Base-by-base conservation (phyloP, 2,329 filamentous ascomycete genomes). In the Dactylellina leptospora region DNA sequence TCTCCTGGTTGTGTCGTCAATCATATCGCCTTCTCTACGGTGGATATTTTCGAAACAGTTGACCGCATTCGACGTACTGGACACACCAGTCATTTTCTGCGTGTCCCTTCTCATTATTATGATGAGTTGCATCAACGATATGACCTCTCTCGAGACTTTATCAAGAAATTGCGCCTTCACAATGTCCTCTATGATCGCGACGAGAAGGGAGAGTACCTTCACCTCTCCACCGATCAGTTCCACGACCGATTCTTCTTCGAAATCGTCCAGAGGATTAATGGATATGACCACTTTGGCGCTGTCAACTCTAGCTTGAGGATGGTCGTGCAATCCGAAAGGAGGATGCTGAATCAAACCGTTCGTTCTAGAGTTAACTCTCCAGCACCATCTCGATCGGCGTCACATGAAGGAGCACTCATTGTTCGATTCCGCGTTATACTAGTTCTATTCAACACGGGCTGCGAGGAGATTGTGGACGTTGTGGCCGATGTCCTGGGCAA, bases 401-500 rank as follows among this genome's bases (percentile, higher is more conserved):
- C 68, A 9, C 69, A 74, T 28, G 60, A 68, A 45, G 68, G 68
- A 40, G 51, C 68, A 4, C 47, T 72, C 5, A 27, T 60, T 16
- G 53, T 72, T 47, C 68, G 68, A 10, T 72, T 58, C 18, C 79
- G 51, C 4, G 59, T 63, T 36, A 85, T 86, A 25, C 84, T 87
- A 30, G 86, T 95, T 70, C 80, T 93, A 16, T 91, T 89, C 79
- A 87, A 88, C 9, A 82, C 83, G 20, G 88, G 86, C 16, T 90
- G 93, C 78, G 88, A 93, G 70, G 84, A 85, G 40, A 90, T 95
- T 74, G 87, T 93, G 25, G 85, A 86, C 20, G 82, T 90, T 30
- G 90, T 93, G 75, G 90, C 91, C 23, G 90, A 93, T 76, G 88
- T 93, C 5, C 81, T 95, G 42, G 91, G 91, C 11, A 91, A 92